Evolutionary conservation across 306 rosid species (phyloP), one percentile per base, ranked within the genome.

Genomic region (Styphnolobium japonicum): DNA sequence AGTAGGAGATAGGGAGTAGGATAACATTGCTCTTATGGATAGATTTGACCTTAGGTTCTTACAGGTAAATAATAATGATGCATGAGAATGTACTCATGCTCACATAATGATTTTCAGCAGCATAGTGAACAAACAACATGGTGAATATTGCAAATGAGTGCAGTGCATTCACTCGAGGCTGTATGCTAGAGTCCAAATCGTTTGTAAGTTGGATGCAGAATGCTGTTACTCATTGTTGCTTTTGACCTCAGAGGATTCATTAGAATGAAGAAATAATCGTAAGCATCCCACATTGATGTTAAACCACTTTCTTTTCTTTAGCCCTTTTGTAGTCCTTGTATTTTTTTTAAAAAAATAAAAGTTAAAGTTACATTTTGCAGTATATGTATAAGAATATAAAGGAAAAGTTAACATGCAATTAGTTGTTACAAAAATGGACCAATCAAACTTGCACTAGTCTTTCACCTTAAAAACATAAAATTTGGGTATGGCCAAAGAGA

Each of bases 271-370:
- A 71, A 58, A 46, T 5, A 79, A 40, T 11, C 9, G 16, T 14
- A 62, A 58, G 63, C 52, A 79, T 51, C 42, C 43, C 66, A 65
- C 15, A 25, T 52, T 14, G 22, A 45, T 49, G 10, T 23, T 16
- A 60, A 53, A 80, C 49, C 36, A 71, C 71, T 61, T 49, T 37
- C 58, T 9, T 27, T 63, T 62, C 43, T 57, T 56, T 48, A 58
- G 4, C 65, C 27, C 5, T 45, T 36, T 7, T 15, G 40, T 40
- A 18, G 55, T 18, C 67, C 67, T 39, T 60, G 48, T 5, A 25
- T n/a, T 48, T 46, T 58, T 43, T 45, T n/a, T n/a, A 36, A 21
- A 16, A 42, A 18, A 4, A 58, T 14, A 68, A 52, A 63, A 61
- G 61, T 48, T n/a, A 61, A 61, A 19, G 51, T 10, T 52, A 52